These are phyloP conservation scores for Aegilops longissima DNA, from an alignment of 176 grass and related monocot species.

Conservation along the genomic window DNA sequence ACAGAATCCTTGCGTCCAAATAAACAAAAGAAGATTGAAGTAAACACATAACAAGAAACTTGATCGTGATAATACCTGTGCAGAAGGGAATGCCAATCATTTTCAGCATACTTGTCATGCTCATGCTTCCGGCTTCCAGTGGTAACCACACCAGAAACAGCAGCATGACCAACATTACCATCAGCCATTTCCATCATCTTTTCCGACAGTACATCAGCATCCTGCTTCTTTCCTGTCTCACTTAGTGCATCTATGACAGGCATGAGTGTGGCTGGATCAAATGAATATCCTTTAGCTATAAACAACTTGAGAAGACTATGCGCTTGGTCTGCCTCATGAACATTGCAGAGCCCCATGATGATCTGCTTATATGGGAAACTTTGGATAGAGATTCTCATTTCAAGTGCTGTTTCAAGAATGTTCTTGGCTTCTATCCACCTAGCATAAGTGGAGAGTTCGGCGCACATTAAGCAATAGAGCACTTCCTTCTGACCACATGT, in stretches of 20 bases:
- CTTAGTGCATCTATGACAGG: slow-evolving; percentile 73
- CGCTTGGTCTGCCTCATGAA: slow-evolving; percentile 49
- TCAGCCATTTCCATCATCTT: slow-evolving; percentile 89
- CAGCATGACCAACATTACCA: slow-evolving; percentile 4
- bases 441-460: slow-evolving; percentile 54
- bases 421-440: slow-evolving; percentile 64
- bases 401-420: slow-evolving; percentile 63
- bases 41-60: slow-evolving; percentile 7
- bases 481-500: slow-evolving; percentile 77
- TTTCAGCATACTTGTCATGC: slow-evolving; percentile 37
- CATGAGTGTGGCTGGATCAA: slow-evolving; percentile 85
- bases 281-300: slow-evolving; percentile 56
- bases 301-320: slow-evolving; percentile 67
- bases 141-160: slow-evolving; percentile 22
- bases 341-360: slow-evolving; percentile 66
- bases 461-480: slow-evolving; percentile 83
- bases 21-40: slow-evolving; percentile 10
- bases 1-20: neutral
- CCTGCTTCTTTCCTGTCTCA: slow-evolving; percentile 74
- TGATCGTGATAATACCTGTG: slow-evolving; percentile 58
- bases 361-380: slow-evolving; percentile 79
- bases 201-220: slow-evolving; percentile 75
- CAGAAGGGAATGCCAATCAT: slow-evolving; percentile 70
- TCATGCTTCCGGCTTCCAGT: slow-evolving; percentile 33
- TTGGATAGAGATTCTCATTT: slow-evolving; percentile 70